phyloP scores from a whole-genome alignment of 345 rosid species.

The Melaleuca alternifolia region DNA sequence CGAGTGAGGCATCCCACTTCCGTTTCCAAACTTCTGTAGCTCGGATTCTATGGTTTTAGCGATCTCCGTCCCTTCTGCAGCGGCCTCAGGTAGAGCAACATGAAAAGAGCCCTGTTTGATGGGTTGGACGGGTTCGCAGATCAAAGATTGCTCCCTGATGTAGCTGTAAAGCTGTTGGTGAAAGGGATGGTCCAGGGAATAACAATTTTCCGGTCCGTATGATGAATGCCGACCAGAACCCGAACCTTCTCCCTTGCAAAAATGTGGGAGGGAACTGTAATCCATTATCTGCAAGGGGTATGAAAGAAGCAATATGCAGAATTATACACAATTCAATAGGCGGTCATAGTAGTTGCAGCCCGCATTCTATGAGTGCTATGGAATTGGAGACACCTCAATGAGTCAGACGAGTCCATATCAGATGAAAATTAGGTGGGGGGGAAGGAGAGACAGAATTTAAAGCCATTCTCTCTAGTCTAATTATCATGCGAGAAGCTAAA shows the following conservation, averaged over 20 bases:
- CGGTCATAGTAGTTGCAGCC: background rate
- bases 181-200: conserved; percentile 71
- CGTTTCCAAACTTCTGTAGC: conserved; percentile 52
- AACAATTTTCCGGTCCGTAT: conserved; percentile 29
- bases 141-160: conserved; percentile 53
- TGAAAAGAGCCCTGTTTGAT: conserved; percentile 86
- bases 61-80: conserved; percentile 45
- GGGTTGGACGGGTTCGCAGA: conserved; percentile 23
- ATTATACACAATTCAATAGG: background rate
- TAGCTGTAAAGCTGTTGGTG: conserved; percentile 82
- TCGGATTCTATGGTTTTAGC: conserved; percentile 68
- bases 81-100: conserved; percentile 68
- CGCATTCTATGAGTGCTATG: background rate
- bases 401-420: background rate
- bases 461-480: background rate
- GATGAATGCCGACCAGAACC: conserved; percentile 58
- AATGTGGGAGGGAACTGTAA: conserved; percentile 72
- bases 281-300: conserved; percentile 59
- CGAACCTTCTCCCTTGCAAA: conserved; percentile 77
- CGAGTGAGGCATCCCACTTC: conserved; percentile 22
- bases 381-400: background rate
- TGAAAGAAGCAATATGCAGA: background rate
- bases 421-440: background rate
- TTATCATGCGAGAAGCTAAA: background rate
- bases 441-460: background rate